Evolutionary conservation across 345 rosid species (phyloP).

Genomic region (Raphanus sativus): DNA sequence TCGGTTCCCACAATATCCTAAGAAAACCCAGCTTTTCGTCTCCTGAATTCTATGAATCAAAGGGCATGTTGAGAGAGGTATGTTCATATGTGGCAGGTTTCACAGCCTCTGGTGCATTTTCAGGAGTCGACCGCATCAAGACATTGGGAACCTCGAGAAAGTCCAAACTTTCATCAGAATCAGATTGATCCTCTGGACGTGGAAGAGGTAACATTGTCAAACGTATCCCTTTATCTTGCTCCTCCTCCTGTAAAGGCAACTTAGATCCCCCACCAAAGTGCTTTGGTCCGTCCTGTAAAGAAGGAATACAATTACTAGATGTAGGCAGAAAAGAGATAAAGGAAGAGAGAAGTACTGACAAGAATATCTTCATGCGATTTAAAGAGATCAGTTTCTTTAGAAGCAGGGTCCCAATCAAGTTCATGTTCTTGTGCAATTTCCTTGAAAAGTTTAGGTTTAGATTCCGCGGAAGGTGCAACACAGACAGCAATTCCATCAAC

Average conservation of each 20-base stretch:
- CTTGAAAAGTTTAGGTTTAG: constrained; percentile 79
- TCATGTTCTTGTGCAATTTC: constrained; percentile 96
- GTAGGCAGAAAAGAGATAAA: constrained; percentile 1
- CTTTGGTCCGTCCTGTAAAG: constrained; percentile 75
- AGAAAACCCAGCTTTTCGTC: constrained; percentile 17
- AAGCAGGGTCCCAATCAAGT: constrained; percentile 90
- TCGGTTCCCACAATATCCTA: too few species aligned
- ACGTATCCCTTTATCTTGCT: constrained; percentile 52
- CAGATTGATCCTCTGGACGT: constrained; percentile 43
- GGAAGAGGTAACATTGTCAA: constrained; percentile 31
- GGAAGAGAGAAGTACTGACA: constrained; percentile 46
- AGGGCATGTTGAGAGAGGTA: constrained; percentile 36
- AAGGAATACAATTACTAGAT: background rate
- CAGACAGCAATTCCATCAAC: constrained; percentile 82
- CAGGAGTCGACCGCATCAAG: constrained; percentile 46
- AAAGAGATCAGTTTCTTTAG: constrained; percentile 74
- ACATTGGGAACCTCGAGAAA: constrained; percentile 77
- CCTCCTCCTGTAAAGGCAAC: constrained; percentile 63
- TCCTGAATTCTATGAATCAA: constrained; percentile 38
- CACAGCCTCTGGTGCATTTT: constrained; percentile 33
- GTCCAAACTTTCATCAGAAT: constrained; percentile 60
- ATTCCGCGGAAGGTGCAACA: constrained; percentile 75
- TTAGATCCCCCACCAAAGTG: constrained; percentile 70
- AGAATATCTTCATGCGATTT: constrained; percentile 88
- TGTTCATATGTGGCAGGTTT: constrained; percentile 32